Conservation (phyloP, 108 stramenopile species). For the Fistulifera pelliculosa region DNA sequence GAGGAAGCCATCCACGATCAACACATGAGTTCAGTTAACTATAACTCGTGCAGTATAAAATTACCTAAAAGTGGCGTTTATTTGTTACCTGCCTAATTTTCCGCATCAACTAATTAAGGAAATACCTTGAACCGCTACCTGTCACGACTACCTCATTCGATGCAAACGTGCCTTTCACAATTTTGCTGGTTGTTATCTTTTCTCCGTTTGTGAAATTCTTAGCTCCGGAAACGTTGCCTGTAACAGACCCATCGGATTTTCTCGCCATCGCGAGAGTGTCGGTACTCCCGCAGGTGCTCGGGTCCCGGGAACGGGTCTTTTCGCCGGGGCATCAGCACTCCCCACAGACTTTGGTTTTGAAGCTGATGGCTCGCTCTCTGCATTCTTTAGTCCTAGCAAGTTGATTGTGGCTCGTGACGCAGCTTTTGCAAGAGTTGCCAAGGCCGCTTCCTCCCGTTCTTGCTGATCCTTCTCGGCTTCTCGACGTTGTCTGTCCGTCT, state of each 20-base stretch:
- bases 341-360: not conserved
- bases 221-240: constrained; percentile 54
- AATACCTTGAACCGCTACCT: constrained; percentile 65
- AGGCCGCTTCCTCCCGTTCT: constrained; percentile 16
- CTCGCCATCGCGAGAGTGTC: constrained; percentile 35
- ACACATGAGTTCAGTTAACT: too few relatives aligned
- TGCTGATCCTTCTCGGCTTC: constrained; percentile 13
- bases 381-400: constrained; percentile 25
- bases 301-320: constrained; percentile 1
- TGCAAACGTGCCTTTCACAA: constrained; percentile 40
- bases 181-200: constrained; percentile 57
- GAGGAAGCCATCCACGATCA: too few relatives aligned
- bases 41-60: too few relatives aligned
- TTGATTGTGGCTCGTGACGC: constrained; percentile 26
- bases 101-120: constrained; percentile 31
- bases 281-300: constrained; percentile 37
- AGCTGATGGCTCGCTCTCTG: not conserved
- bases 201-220: constrained; percentile 54
- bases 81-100: too few relatives aligned
- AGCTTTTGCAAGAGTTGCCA: constrained; percentile 15
- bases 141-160: constrained; percentile 57
- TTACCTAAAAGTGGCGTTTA: too few relatives aligned
- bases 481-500: constrained; percentile 7
- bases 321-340: not conserved
- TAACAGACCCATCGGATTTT: constrained; percentile 58